Evolutionary conservation across 495 filamentous ascomycete species (phyloP), one percentile per base, ranked within the genome.

Genomic region (Penicillium fimorum): DNA sequence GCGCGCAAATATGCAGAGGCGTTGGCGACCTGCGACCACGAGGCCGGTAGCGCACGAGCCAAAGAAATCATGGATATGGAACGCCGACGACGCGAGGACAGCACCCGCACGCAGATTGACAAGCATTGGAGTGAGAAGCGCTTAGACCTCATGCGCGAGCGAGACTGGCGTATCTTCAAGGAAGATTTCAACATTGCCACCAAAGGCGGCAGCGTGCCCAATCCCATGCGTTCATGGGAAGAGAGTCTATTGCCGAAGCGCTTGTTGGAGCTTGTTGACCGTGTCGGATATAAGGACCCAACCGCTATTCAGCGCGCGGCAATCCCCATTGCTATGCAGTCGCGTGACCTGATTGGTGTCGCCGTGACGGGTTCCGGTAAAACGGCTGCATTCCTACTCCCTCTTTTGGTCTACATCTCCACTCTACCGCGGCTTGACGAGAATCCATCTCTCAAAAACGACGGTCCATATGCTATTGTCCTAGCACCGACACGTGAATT

Each of bases 131-230:
- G 90, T 45, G 92, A 97, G 73, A 99, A 99, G 84, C 86, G 80
- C 56, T 72, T 99, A 63, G 90, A 94, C 15, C 88, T 94, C 63
- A 99, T 99, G 94, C 90, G 91, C 60, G 92, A 97, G 77, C 81
- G 94, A 65, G 94, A 99, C 69, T 99, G 95, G 95, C 89, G 94
- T 67, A 97, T 99, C 61, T 96, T 99, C 82, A 97, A 97, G 76
- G 95, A 97, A 74, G 94, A 99, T 67, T 97, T 96, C 78, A 96
- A 96, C 64, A 99, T 99, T 71, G 79, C 82, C 37, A 97, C 92
- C 17, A 96, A 96, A 71, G 87, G 87, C 56, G 94, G 94, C 33
- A 82, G 82, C 13, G 92, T 99, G 43, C 94, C 94, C 1, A 92
- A 96, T 58, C 94, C 94, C 2, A 97, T 97, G 94, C 91, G 94